These are phyloP conservation scores for Umbilicus rupestris DNA, from an alignment of 164 flowering plant species.

Conservation along the genomic window DNA sequence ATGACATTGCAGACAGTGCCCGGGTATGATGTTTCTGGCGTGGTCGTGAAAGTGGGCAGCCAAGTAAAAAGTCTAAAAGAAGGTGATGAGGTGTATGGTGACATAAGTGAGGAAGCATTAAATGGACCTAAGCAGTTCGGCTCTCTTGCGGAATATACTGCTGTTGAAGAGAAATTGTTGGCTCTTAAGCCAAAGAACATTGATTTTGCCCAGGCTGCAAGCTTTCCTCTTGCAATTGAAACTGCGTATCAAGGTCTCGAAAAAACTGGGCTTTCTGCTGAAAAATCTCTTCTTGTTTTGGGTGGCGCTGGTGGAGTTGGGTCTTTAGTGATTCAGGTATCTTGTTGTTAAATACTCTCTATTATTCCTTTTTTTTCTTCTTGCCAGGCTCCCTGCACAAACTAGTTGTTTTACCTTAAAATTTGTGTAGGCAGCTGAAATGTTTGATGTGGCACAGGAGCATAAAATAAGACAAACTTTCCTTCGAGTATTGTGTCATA, in stretches of 20 bases:
- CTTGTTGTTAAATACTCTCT: neutral
- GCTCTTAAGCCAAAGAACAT: conserved; percentile 81
- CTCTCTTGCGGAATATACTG: conserved; percentile 84
- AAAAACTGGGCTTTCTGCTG: conserved; percentile 69
- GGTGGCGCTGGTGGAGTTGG: conserved; percentile 99
- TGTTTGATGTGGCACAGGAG: too few relatives aligned
- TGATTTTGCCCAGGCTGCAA: conserved; percentile 72
- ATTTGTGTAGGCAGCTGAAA: too few relatives aligned
- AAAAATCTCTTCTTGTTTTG: conserved; percentile 84
- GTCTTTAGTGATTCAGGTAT: conserved; percentile 84
- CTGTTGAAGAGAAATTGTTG: conserved; percentile 83
- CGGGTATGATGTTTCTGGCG: conserved; percentile 92
- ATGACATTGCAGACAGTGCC: conserved; percentile 63
- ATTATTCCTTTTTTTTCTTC: neutral
- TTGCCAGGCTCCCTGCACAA: neutral
- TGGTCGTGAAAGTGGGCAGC: conserved; percentile 88
- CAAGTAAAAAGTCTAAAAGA: conserved; percentile 64
- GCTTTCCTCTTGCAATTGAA: conserved; percentile 84
- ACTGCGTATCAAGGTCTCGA: conserved; percentile 93
- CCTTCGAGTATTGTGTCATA: neutral
- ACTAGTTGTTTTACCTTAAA: neutral
- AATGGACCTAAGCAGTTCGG: conserved; percentile 88
- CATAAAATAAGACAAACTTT: neutral
- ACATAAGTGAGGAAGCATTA: conserved; percentile 82
- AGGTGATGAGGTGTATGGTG: conserved; percentile 94